These are phyloP conservation scores for Crithidia bombi DNA, from an alignment of 208 protist genomes.

Conservation along the genomic window DNA sequence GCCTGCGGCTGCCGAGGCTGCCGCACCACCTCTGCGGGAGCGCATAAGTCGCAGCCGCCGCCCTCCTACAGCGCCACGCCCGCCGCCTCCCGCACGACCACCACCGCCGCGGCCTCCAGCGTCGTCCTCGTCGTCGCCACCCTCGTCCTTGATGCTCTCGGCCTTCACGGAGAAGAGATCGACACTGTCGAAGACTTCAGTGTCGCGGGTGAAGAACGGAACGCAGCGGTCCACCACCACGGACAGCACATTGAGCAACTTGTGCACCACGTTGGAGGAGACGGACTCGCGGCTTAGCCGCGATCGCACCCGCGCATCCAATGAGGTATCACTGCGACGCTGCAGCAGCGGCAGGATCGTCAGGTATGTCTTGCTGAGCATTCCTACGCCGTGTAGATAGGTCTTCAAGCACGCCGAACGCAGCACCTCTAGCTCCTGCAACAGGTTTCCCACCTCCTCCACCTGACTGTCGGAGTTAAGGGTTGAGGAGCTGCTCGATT, in stretches of 20 bases:
- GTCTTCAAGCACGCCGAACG: conserved; percentile 59
- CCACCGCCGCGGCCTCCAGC: conserved; percentile 9
- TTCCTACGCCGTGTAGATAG: conserved; percentile 78
- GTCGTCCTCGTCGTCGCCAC: conserved; percentile 11
- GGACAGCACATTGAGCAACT: conserved; percentile 83
- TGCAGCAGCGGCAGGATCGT: conserved; percentile 65
- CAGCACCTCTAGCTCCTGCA: conserved; percentile 82
- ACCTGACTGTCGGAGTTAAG: conserved; percentile 54
- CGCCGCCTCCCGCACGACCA: background rate
- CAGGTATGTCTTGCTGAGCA: conserved; percentile 86
- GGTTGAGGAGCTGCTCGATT: conserved; percentile 62
- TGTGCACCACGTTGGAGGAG: conserved; percentile 72
- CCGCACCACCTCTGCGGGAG: background rate
- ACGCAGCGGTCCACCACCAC: conserved; percentile 81
- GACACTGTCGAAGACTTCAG: conserved; percentile 72
- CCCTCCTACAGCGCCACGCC: background rate
- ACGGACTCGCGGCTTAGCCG: conserved; percentile 83
- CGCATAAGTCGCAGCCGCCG: conserved; percentile 12
- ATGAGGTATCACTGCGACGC: conserved; percentile 29
- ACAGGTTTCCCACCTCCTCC: conserved; percentile 65
- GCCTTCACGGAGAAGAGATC: conserved; percentile 79
- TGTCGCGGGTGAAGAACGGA: conserved; percentile 69
- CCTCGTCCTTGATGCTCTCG: conserved; percentile 35
- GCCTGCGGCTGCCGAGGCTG: background rate
- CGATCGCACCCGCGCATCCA: conserved; percentile 65